Base-by-base conservation (phyloP, 495 filamentous ascomycete genomes). In the Aspergillus biplanus region DNA sequence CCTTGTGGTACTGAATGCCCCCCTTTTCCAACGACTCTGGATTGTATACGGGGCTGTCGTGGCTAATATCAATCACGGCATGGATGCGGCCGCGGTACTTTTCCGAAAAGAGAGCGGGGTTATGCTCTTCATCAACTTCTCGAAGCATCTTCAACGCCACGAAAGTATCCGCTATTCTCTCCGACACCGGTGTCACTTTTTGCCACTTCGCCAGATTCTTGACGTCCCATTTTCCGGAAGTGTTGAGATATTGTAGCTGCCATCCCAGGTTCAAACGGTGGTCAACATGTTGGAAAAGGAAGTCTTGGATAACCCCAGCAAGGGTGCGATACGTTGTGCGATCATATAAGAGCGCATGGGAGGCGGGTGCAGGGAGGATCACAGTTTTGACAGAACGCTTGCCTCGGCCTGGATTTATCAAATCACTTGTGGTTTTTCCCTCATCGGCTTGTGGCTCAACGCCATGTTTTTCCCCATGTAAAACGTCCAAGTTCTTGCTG, bases 121-220 rank as follows among this genome's bases (percentile, higher is more conserved):
- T 89, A 71, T 98, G 94, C 54, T 82, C 80, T 50, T 94, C 89
- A 69, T 98, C 94, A 1, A 92, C 87, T 73, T 95, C 90, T 21
- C 92, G 86, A 5, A 96, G 83, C 56, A 92, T 96, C 76, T 97
- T 97, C 78, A 97, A 87, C 5, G 91, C 92, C 3, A 89, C 85
- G 72, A 97, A 96, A 15, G 90, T 80, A 33, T 87, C 85, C 12
- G 74, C 80, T 52, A 98, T 94, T 6, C 88, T 86, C 27, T 83
- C 81, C 1, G 92, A 95, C 21, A 97, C 90, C 2, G 93, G 89
- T 8, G 76, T 73, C 0, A 96, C 89, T 33, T 85, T 84, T 66
- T 90, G 82, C 94, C 94, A 98, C 67, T 97, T 97, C 59, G 82
- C 87, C 12, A 97, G 85, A 73, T 98, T 98, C 80, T 98, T 97